Percentiles rank a stretch among this genome's conserved stretches.
Evolutionary conservation across 2,329 filamentous ascomycete species (phyloP).

Genomic region (Aureobasidium zeae): DNA sequence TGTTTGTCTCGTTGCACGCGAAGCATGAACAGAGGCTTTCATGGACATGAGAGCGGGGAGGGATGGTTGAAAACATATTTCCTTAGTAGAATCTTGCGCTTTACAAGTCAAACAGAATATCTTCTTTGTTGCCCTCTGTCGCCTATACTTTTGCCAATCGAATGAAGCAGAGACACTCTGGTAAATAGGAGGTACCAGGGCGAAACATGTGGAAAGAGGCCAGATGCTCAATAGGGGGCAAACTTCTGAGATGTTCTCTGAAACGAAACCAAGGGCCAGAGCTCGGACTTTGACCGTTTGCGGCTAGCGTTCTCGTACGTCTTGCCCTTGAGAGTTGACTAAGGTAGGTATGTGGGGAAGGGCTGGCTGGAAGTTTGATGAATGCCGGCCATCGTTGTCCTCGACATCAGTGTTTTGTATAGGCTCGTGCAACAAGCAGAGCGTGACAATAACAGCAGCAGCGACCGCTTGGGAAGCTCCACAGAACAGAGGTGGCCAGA

Average conservation of each 20-base stretch:
- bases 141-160: background rate
- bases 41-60: background rate
- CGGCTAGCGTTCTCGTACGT: no score
- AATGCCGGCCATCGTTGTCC: background rate
- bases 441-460: background rate
- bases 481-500: no score
- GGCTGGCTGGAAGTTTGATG: slow-evolving; percentile 6
- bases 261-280: slow-evolving; percentile 2
- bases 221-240: no score
- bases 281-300: slow-evolving; percentile 1
- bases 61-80: slow-evolving; percentile 8
- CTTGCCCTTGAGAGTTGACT: no score
- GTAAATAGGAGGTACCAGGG: no score
- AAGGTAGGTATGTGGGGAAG: no score
- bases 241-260: slow-evolving; percentile 5
- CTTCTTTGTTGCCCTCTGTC: background rate
- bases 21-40: background rate
- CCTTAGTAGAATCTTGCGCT: slow-evolving; percentile 11
- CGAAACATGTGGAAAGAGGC: no score
- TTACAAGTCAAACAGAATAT: slow-evolving; percentile 11
- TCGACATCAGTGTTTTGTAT: no score
- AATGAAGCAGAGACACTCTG: slow-evolving; percentile 7
- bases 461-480: no score
- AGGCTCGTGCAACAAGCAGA: no score
- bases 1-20: background rate